Evolutionary conservation across 2,329 filamentous ascomycete genomes (phyloP).

Genomic region (Colletotrichum limetticola): DNA sequence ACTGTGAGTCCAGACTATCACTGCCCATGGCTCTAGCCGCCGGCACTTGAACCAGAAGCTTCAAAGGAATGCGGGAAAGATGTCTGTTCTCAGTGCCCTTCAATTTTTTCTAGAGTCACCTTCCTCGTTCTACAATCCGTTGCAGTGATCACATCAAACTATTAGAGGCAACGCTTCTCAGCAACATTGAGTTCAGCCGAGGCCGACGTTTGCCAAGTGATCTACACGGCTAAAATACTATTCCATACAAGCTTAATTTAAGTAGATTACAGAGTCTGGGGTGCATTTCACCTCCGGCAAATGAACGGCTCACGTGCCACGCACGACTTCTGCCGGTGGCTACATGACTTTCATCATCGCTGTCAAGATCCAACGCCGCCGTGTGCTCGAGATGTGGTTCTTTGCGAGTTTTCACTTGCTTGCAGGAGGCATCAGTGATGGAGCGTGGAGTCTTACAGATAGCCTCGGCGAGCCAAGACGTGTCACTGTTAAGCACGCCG

Average conservation of each 20-base stretch:
- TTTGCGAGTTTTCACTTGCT: background rate
- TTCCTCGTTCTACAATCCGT: background rate
- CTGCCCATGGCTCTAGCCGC: background rate
- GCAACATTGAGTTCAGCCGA: background rate
- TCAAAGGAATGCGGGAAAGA: background rate
- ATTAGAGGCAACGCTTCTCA: background rate
- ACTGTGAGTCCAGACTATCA: no score
- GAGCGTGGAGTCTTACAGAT: background rate
- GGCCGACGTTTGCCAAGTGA: background rate
- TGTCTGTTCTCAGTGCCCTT: background rate
- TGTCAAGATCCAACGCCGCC: background rate
- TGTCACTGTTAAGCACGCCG: background rate
- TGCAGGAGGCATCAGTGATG: background rate
- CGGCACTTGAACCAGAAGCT: no score
- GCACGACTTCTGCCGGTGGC: constrained; percentile 6
- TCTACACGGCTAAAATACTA: background rate
- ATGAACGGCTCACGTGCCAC: background rate
- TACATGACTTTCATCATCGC: background rate
- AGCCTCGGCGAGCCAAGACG: background rate
- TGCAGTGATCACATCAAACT: background rate
- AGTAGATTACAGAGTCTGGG: constrained; percentile 11
- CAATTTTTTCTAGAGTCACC: no score
- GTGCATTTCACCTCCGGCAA: background rate
- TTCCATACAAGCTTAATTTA: constrained; percentile 23
- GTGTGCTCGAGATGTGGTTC: background rate